Conservation (phyloP, 768 basidiomycete species). For the Xerocomus brunneocitrinus region DNA sequence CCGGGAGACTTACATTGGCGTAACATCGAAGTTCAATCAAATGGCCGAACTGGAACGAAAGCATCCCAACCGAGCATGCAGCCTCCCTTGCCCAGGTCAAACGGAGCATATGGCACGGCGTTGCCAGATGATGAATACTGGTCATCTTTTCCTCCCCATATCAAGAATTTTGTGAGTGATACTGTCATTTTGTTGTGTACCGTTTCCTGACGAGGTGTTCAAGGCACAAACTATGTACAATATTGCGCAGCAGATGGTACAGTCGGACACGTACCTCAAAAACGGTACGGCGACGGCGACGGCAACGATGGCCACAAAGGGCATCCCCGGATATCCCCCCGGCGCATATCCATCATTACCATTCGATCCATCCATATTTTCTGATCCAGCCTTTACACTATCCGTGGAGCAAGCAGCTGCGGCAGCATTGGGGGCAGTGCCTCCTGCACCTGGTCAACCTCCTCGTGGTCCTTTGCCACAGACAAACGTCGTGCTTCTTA, state of each 20-base stretch:
- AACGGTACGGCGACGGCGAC: slow-evolving; percentile 31
- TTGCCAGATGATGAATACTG: slow-evolving; percentile 61
- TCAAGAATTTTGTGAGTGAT: slow-evolving; percentile 61
- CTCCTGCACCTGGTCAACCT: slow-evolving; percentile 28
- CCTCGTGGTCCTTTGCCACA: slow-evolving; percentile 31
- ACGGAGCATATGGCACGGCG: slow-evolving; percentile 18
- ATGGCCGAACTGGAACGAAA: slow-evolving; percentile 25
- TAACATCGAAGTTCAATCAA: slow-evolving; percentile 28
- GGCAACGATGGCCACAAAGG: slow-evolving; percentile 32
- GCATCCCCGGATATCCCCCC: slow-evolving; percentile 37
- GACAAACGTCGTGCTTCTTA: slow-evolving; percentile 36
- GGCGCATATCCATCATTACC: slow-evolving; percentile 41
- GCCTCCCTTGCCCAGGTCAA: slow-evolving; percentile 18
- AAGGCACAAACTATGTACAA: slow-evolving; percentile 64
- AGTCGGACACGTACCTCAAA: slow-evolving; percentile 37
- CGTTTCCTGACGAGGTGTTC: slow-evolving; percentile 30
- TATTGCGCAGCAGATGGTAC: slow-evolving; percentile 63
- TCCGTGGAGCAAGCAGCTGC: slow-evolving; percentile 48
- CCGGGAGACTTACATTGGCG: slow-evolving; percentile 59
- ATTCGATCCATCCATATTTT: slow-evolving; percentile 51
- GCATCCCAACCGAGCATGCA: slow-evolving; percentile 14
- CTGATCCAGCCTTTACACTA: slow-evolving; percentile 48
- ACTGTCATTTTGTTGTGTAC: slow-evolving; percentile 21
- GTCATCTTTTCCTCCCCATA: slow-evolving; percentile 62
- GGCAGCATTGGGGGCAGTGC: slow-evolving; percentile 29